Evolutionary conservation across 1,284 basidiomycete genomes (phyloP).

Genomic region (Trichosporon sp.): DNA sequence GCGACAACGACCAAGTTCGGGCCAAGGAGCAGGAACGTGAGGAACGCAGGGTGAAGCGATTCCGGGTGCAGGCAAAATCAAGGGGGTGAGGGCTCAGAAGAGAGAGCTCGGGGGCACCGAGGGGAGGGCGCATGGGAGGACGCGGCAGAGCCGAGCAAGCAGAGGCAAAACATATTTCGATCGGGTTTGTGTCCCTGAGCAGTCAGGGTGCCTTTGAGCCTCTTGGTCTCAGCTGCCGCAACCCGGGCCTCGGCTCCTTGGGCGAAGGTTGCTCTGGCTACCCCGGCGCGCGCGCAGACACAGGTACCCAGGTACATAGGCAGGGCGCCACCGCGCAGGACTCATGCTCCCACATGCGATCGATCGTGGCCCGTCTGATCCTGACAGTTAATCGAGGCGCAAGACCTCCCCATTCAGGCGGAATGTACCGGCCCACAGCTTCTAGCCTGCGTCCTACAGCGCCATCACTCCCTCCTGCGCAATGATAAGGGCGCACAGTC

Average conservation of each 20-base stretch:
- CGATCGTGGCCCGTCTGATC: neutral
- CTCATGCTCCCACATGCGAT: neutral
- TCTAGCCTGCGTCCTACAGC: neutral
- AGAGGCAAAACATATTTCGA: slow-evolving; percentile 2
- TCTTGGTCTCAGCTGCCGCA: neutral
- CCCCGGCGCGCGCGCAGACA: too few relatives aligned
- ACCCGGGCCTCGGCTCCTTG: neutral
- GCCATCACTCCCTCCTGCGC: neutral
- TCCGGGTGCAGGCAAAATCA: neutral
- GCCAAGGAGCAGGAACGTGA: neutral
- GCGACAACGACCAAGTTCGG: neutral
- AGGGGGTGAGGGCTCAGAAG: too few relatives aligned
- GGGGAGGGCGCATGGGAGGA: neutral
- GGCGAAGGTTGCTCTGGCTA: too few relatives aligned
- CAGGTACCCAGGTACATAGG: too few relatives aligned
- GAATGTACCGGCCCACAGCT: neutral
- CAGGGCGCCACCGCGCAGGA: neutral
- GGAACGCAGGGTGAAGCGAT: neutral
- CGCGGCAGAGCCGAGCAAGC: neutral
- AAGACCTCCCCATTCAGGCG: neutral
- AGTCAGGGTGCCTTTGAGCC: neutral
- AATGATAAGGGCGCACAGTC: neutral
- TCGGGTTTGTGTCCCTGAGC: neutral
- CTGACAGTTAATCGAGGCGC: neutral
- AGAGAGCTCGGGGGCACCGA: too few relatives aligned